A percentile compares a stretch with the other conserved stretches of the same genome.
Conservation (phyloP, 192 early-diverging fungal genomes). For the Funneliformis mosseae region DNA sequence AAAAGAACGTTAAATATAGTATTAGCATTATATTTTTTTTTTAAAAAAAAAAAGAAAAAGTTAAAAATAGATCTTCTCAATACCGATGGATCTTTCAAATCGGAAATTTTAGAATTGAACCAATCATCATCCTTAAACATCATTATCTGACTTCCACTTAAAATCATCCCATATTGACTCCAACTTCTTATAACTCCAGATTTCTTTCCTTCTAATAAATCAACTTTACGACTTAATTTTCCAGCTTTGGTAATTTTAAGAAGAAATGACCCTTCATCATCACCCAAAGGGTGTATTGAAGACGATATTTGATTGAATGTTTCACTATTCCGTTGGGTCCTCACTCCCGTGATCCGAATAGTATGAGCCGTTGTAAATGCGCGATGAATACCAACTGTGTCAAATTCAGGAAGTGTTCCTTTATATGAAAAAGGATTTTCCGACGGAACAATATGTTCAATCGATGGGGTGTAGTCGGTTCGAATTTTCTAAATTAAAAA, state of each 20-base stretch:
- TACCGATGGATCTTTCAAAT: slow-evolving; percentile 1
- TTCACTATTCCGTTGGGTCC: slow-evolving; percentile 12
- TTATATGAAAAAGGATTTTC: slow-evolving; percentile 34
- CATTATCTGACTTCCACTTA: slow-evolving; percentile 76
- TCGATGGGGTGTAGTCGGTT: slow-evolving; percentile 26
- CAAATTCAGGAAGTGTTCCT: slow-evolving; percentile 22
- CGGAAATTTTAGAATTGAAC: slow-evolving; percentile 48
- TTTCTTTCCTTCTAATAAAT: slow-evolving; percentile 65
- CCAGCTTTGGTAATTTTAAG: slow-evolving; percentile 66
- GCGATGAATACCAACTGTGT: slow-evolving; percentile 37
- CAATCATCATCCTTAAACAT: slow-evolving; percentile 63
- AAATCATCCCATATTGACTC: slow-evolving; percentile 73
- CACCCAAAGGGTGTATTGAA: slow-evolving; percentile 3
- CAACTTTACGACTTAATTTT: slow-evolving; percentile 72
- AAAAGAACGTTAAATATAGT: background rate
- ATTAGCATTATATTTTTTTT: background rate
- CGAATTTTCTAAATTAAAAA: slow-evolving; percentile 13
- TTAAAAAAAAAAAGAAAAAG: background rate
- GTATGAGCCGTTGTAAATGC: slow-evolving; percentile 37
- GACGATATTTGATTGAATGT: background rate
- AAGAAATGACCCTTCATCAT: slow-evolving; percentile 35
- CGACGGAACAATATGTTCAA: slow-evolving; percentile 9
- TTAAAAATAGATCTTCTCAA: background rate
- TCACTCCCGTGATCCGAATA: slow-evolving; percentile 41
- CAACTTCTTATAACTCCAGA: slow-evolving; percentile 64